phyloP scores from a whole-genome alignment of 2,329 filamentous ascomycete genomes.

The Ophiostoma sp. region DNA sequence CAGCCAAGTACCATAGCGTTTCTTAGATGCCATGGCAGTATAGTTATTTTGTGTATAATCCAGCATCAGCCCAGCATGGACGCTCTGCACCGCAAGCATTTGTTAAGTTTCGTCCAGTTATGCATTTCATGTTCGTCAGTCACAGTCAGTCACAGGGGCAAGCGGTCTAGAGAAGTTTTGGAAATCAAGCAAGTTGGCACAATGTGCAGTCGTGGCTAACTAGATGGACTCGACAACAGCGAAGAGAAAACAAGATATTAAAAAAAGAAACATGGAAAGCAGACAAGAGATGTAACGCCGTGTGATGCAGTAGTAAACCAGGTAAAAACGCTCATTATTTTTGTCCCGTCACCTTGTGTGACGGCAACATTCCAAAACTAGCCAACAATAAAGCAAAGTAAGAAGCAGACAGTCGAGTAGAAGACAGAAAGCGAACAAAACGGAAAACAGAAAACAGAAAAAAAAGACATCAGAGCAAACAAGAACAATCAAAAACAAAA shows the following conservation, averaged over 20 bases:
- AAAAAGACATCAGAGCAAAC: background rate
- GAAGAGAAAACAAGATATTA: background rate
- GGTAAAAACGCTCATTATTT: slow-evolving; percentile 8
- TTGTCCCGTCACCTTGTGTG: background rate
- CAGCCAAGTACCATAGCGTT: background rate
- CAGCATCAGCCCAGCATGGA: background rate
- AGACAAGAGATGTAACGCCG: slow-evolving; percentile 20
- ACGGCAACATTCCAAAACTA: slow-evolving; percentile 6
- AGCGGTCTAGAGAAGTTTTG: background rate
- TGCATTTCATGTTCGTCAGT: background rate
- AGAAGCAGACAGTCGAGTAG: slow-evolving; percentile 23
- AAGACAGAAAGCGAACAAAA: background rate
- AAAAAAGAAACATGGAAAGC: background rate
- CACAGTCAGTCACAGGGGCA: background rate
- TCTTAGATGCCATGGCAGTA: background rate
- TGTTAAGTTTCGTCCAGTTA: background rate
- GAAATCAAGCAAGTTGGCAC: slow-evolving; percentile 3
- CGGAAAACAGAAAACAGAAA: background rate
- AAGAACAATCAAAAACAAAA: slow-evolving; percentile 10
- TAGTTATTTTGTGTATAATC: background rate
- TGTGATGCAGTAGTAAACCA: background rate
- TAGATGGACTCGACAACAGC: background rate
- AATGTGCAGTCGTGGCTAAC: slow-evolving; percentile 2
- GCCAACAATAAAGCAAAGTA: slow-evolving; percentile 23
- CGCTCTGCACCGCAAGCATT: background rate